Conservation (phyloP, 73 alveolate species). For the Stentor coeruleus region DNA sequence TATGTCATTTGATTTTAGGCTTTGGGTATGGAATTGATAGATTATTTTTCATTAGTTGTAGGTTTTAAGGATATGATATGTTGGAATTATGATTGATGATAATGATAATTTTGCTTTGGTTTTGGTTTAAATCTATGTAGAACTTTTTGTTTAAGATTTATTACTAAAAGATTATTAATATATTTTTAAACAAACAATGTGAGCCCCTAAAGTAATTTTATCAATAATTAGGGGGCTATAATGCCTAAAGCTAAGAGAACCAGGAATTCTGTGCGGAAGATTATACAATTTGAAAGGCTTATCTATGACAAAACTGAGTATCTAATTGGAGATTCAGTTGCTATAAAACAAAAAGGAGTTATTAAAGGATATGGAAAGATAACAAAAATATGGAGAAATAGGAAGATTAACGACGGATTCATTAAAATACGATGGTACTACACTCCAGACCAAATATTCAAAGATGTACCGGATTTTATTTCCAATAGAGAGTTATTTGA, state of each 20-base stretch:
- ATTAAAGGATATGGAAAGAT: neutral
- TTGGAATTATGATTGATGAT: no score
- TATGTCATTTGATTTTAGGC: neutral
- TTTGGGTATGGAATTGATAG: no score
- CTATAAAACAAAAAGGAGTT: neutral
- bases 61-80: no score
- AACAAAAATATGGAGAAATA: neutral
- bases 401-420: neutral
- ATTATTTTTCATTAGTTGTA: no score
- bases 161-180: no score
- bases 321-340: neutral
- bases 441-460: neutral
- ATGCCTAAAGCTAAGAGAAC: neutral
- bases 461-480: neutral
- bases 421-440: conserved; percentile 6
- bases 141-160: no score
- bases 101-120: no score
- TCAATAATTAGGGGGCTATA: no score
- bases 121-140: no score
- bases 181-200: no score
- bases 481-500: conserved; percentile 1
- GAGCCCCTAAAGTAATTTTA: no score
- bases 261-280: neutral
- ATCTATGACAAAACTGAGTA: neutral
- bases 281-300: neutral